Evolutionary conservation across 2,329 filamentous ascomycete genomes (phyloP), one percentile per base, ranked within the genome.

Genomic region (Pseudogymnoascus sp.): DNA sequence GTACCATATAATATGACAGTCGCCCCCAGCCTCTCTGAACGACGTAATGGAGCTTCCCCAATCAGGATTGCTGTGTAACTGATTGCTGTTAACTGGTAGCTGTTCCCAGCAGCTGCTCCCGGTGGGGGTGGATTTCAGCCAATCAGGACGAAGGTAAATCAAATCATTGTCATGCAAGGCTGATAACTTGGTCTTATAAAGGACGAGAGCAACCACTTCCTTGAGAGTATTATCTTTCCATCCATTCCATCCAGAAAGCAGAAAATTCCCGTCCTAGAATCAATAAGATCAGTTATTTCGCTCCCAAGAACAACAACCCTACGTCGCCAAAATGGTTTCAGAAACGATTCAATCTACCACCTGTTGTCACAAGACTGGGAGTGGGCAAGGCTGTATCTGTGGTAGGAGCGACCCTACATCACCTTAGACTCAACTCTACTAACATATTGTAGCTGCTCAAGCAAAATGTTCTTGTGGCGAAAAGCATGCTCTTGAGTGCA

Each of bases 391-490:
- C 63, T 74, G 72, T 62, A 67, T 72, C 50, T 74, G 72, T 17
- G 42, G 38, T 13, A 38, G 19, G 37, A 10, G 26, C 56, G 53
- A 19, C 61, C 64, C 42, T 61, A 15, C 42, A 60, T 37, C 63
- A 50, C 15, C 37, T 29, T 19, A 19, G 23, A 56, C 13, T 13
- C 9, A 35, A 53, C 26, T 21, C 26, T 42, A 31, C 62, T 64
- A 64, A 67, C 23, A 56, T 38, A 19, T 29, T 56, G 10, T 60
- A 85, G 85, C 85, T 69, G 76, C 84, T 70, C 81, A 88, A 76
- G 86, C 86, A 7, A 88, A 81, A 65, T 96, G 92, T 85, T 96
- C 91, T 15, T 97, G 93, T 75, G 93, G 93, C 73, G 87, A 96
- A 80, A 84, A 95, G 74, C 85, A 87, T 3, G 93, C 93, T 60